These are phyloP conservation scores for Debaryomyces sp. DNA, from an alignment of 1,139 yeast species.

Conservation along the genomic window DNA sequence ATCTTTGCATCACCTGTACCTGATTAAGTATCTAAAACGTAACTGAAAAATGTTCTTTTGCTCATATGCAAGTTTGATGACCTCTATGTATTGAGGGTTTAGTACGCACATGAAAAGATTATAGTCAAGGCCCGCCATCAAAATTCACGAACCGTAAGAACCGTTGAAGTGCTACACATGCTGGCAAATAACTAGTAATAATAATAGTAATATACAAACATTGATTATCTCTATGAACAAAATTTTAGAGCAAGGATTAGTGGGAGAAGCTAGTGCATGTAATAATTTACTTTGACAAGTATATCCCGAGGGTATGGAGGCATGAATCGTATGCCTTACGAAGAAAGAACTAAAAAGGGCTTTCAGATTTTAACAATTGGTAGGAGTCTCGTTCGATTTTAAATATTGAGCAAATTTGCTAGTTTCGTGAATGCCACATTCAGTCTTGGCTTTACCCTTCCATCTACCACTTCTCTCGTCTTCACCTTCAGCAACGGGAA, in stretches of 20 bases:
- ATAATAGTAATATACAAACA: background rate
- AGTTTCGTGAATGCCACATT: constrained; percentile 92
- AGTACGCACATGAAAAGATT: background rate
- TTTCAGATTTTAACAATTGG: background rate
- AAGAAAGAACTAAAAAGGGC: background rate
- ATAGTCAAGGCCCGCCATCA: background rate
- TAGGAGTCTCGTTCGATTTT: constrained; percentile 9
- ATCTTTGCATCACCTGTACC: background rate
- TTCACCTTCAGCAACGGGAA: constrained; percentile 86
- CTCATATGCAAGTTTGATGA: background rate
- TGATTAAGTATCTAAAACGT: background rate
- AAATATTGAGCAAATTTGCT: constrained; percentile 68
- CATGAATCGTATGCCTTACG: background rate
- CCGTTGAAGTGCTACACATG: background rate
- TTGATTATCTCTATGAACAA: background rate
- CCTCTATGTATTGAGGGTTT: background rate
- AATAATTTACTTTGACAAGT: background rate
- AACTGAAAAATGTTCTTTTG: background rate
- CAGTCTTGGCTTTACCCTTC: constrained; percentile 92
- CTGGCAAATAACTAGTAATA: background rate
- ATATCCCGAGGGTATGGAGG: background rate
- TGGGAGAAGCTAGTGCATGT: background rate
- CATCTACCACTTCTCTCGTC: constrained; percentile 97
- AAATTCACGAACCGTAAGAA: background rate
- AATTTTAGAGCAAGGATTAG: background rate